These are phyloP conservation scores for Dunaliella sp. DNA, from an alignment of 139 green algal species.

Conservation along the genomic window DNA sequence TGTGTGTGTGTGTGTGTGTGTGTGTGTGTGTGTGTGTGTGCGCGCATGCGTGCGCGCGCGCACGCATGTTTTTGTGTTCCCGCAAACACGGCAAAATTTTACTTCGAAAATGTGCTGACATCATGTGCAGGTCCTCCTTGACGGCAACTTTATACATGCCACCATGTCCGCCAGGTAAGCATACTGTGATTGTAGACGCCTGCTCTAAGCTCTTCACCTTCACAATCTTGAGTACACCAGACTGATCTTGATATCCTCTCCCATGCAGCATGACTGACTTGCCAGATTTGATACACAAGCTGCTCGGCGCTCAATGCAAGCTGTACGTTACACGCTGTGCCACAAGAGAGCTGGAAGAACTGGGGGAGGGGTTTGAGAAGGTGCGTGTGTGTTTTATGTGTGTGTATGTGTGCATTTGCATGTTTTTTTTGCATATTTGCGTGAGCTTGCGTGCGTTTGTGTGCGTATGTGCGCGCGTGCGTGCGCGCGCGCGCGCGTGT, in stretches of 20 bases:
- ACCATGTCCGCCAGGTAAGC: conserved; percentile 58
- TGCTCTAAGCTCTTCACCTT: neutral
- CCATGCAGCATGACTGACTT: conserved; percentile 21
- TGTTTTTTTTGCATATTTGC: no score
- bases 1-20: no score
- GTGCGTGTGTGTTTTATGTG: no score
- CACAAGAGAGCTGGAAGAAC: conserved; percentile 50
- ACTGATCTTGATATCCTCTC: neutral
- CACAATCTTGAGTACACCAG: neutral
- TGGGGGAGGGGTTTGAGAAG: conserved; percentile 52
- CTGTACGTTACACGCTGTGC: conserved; percentile 68
- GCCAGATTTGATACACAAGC: conserved; percentile 46
- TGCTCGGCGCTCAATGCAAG: conserved; percentile 59
- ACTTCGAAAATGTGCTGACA: no score
- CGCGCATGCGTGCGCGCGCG: no score
- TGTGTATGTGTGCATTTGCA: no score
- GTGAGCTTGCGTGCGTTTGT: no score
- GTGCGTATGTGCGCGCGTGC: no score
- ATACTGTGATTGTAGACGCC: neutral
- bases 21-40: no score
- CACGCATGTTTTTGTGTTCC: no score
- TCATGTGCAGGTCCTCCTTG: conserved; percentile 53
- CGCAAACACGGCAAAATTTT: no score
- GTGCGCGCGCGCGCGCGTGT: no score
- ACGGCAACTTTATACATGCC: conserved; percentile 80